Evolutionary conservation across 306 rosid species (phyloP), one percentile per base, ranked within the genome.

Genomic region (Begonia peltatifolia): DNA sequence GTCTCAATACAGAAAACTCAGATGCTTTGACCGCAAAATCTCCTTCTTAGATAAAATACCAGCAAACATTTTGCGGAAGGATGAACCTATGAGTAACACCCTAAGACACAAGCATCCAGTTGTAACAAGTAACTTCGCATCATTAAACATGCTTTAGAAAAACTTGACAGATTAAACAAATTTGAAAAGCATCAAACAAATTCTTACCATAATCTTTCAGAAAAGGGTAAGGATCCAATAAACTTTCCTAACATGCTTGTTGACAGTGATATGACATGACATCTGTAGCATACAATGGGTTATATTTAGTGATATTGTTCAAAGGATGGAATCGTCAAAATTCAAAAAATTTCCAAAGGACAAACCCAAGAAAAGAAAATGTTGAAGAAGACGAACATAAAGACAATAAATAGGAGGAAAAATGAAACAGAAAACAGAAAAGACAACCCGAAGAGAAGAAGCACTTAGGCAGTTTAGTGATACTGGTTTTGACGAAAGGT

Each of bases 11-110:
- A 60, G 59, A 71, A 25, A 65, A 41, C 52, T 74, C 84, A 89
- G 95, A 72, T 85, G 64, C 52, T 76, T 75, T 54, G 97, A 76
- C 73, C 97, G 95, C 78, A 90, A 69, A 66, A 85, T 79, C 55
- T 80, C 82, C 69, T 74, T 82, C 61, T 78, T 84, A 15, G 85
- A 74, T 71, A 80, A 69, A 69, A 71, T 64, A 50, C 87, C 75
- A 48, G 80, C 67, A 73, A 83, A 90, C 79, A 70, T 85, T 63
- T 85, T 80, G 55, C 80, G 69, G 42, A 85, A 73, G 68, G 90
- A 76, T 50, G 94, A 75, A 59, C 77, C 65, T 41, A 80, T 70
- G 68, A 90, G 78, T 61, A 90, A 74, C 54, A 76, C 83, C 97
- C 97, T 89, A 78, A 66, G 72, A 82, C 36, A 43, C 15, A 65